Base-by-base conservation (phyloP, 2,329 filamentous ascomycete species). In the Talaromyces funiculosus region DNA sequence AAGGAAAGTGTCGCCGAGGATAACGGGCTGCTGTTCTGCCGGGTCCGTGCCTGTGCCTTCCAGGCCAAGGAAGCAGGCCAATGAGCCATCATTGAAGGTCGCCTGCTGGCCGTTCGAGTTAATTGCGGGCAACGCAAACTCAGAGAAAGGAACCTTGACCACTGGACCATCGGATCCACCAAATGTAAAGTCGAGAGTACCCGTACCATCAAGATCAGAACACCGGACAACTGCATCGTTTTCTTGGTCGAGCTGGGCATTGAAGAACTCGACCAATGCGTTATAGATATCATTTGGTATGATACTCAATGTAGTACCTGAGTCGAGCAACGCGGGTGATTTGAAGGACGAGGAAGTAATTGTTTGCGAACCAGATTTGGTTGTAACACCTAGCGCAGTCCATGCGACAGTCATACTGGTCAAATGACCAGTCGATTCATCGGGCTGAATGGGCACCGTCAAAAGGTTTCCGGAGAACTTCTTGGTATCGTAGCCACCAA, bases 401-500 rank as follows among this genome's bases (percentile, higher is more conserved):
- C 83, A 67, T 2, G 79, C 80, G 51, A 84, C 69, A 9, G 70
- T 71, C 62, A 72, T 71, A 35, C 68, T 68, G n/a, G 62, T 81
- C 70, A 81, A 72, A 66, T 80, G 79, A 60, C 80, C 78, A 3
- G 85, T 83, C 40, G 85, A 84, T 56, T 77, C 64, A 53, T 77
- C 71, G 61, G 75, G 69, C 57, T 79, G 71, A 66, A 91, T 79
- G 16, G 86, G 79, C 29, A 92, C 78, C 5, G 80, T 83, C 49
- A 81, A 79, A 33, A 92, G 78, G 2, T 82, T 72, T 53, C 89
- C 89, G 0, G 79, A 71, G 73, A 86, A 94, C 70, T 92, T 92
- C 62, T 81, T 83, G 0, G 84, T 89, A 70, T 93, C 89, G 61
- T 92, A 85, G n/a, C 89, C 90, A 40, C 90, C 90, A 66, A 93